Evolutionary conservation across 345 rosid genomes (phyloP).

Genomic region (Erucastrum elatum): DNA sequence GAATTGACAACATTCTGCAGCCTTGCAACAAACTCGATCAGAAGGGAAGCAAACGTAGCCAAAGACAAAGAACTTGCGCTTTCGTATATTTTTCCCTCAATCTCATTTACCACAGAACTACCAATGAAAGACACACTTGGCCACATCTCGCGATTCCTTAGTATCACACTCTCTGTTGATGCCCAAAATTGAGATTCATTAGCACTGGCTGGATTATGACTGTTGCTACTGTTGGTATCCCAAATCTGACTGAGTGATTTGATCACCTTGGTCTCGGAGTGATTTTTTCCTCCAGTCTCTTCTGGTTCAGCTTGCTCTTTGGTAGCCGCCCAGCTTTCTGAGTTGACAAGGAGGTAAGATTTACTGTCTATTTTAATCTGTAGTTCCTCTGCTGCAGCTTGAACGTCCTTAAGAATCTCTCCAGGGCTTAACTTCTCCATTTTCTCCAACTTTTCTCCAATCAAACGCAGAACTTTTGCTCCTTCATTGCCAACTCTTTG

Average conservation of each 20-base stretch:
- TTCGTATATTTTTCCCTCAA: slow-evolving; percentile 63
- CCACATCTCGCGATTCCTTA: slow-evolving; percentile 50
- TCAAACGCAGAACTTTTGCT: slow-evolving; percentile 46
- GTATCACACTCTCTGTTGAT: slow-evolving; percentile 40
- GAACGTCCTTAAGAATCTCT: slow-evolving; percentile 59
- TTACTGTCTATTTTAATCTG: slow-evolving; percentile 68
- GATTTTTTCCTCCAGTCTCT: slow-evolving; percentile 31
- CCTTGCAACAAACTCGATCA: slow-evolving; percentile 88
- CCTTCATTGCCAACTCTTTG: slow-evolving; percentile 51
- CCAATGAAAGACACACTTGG: slow-evolving; percentile 52
- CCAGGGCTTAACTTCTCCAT: slow-evolving; percentile 50
- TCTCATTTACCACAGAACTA: slow-evolving; percentile 34
- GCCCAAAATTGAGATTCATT: slow-evolving; percentile 32
- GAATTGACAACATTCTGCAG: slow-evolving; percentile 66
- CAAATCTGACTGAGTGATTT: slow-evolving; percentile 53
- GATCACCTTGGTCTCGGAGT: slow-evolving; percentile 46
- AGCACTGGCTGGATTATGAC: slow-evolving; percentile 13
- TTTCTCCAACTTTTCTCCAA: slow-evolving; percentile 46
- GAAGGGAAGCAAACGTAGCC: slow-evolving; percentile 74
- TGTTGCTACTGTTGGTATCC: slow-evolving; percentile 39
- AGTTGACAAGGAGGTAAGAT: slow-evolving; percentile 64
- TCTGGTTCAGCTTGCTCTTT: slow-evolving; percentile 37
- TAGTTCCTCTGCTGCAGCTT: slow-evolving; percentile 66
- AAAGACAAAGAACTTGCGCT: slow-evolving; percentile 79
- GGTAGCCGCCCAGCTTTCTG: slow-evolving; percentile 57